These are phyloP conservation scores for Saccharomycopsis olivae DNA, from an alignment of 805 yeast species.

Conservation along the genomic window DNA sequence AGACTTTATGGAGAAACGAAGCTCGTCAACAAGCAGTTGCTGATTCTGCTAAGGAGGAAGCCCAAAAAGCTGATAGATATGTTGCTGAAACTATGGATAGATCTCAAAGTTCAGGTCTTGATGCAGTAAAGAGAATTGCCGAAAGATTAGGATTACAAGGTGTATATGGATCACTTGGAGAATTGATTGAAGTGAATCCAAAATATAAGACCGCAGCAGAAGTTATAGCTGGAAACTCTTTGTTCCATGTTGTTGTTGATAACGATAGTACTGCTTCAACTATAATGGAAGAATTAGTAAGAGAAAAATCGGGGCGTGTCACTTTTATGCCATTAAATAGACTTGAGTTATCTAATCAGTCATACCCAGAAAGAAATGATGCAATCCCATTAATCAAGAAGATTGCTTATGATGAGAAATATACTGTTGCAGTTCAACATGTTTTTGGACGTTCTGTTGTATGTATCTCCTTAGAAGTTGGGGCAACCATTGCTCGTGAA, in stretches of 20 bases:
- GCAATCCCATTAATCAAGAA: slow-evolving; percentile 73
- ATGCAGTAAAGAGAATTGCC: slow-evolving; percentile 55
- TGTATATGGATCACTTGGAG: slow-evolving; percentile 82
- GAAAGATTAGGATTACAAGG: slow-evolving; percentile 46
- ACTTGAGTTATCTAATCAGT: slow-evolving; percentile 31
- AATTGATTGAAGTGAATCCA: slow-evolving; percentile 68
- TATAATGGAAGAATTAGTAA: slow-evolving; percentile 64
- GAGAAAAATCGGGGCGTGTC: slow-evolving; percentile 69
- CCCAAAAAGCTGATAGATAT: slow-evolving; percentile 44
- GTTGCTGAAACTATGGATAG: slow-evolving; percentile 71
- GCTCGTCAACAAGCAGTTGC: slow-evolving; percentile 47
- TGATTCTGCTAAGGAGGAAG: slow-evolving; percentile 45
- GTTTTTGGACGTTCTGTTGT: slow-evolving; percentile 78
- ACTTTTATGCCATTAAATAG: slow-evolving; percentile 88
- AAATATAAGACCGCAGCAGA: slow-evolving; percentile 82
- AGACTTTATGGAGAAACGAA: slow-evolving; percentile 70
- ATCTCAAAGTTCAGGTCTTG: slow-evolving; percentile 56
- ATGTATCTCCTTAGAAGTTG: slow-evolving; percentile 55
- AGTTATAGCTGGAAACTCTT: slow-evolving; percentile 75
- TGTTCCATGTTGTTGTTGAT: slow-evolving; percentile 81
- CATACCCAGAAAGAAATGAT: slow-evolving; percentile 51
- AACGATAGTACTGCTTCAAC: slow-evolving; percentile 73
- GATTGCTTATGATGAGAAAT: slow-evolving; percentile 46
- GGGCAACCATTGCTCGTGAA: slow-evolving; percentile 53
- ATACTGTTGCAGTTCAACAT: slow-evolving; percentile 61